A percentile compares a stretch with the other conserved stretches of the same genome.
These are phyloP conservation scores for Aurantiochytrium sp. DNA, from an alignment of 108 stramenopile genomes.

Conservation along the genomic window DNA sequence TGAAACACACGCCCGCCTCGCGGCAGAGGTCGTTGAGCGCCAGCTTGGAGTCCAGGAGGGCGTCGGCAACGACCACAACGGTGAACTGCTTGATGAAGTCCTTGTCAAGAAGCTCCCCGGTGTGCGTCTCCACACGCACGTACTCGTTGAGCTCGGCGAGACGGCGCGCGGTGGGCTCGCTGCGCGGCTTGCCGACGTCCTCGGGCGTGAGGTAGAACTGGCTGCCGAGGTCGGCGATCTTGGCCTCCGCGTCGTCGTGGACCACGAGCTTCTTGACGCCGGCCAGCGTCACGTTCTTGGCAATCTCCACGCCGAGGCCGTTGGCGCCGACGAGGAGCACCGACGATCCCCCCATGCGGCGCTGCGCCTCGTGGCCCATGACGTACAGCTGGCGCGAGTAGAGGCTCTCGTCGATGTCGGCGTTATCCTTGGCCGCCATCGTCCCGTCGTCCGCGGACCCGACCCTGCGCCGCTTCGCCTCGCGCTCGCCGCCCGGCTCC, in stretches of 20 bases:
- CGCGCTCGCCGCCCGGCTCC: background rate
- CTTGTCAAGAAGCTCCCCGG: background rate
- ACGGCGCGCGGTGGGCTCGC: constrained; percentile 34
- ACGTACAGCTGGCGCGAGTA: constrained; percentile 98
- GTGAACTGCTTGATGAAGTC: background rate
- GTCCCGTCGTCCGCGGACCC: background rate
- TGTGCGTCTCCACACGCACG: constrained; percentile 37
- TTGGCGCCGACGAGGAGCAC: constrained; percentile 80
- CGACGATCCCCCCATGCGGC: constrained; percentile 82
- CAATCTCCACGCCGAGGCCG: constrained; percentile 87
- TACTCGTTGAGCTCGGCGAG: constrained; percentile 60
- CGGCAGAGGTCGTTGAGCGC: constrained; percentile 73
- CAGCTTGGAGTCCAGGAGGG: constrained; percentile 27
- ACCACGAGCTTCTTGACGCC: constrained; percentile 57
- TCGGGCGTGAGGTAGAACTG: background rate
- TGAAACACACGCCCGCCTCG: constrained; percentile 61
- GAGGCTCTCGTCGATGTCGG: constrained; percentile 79
- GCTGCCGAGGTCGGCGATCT: background rate
- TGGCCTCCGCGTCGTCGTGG: background rate
- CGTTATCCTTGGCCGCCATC: background rate
- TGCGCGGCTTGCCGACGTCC: constrained; percentile 55
- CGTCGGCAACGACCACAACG: constrained; percentile 32
- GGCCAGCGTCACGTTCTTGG: constrained; percentile 90
- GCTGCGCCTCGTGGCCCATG: constrained; percentile 98
- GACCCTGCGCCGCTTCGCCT: background rate